phyloP scores from a whole-genome alignment of 352 stramenopile species.

The Pythium utonaiense region DNA sequence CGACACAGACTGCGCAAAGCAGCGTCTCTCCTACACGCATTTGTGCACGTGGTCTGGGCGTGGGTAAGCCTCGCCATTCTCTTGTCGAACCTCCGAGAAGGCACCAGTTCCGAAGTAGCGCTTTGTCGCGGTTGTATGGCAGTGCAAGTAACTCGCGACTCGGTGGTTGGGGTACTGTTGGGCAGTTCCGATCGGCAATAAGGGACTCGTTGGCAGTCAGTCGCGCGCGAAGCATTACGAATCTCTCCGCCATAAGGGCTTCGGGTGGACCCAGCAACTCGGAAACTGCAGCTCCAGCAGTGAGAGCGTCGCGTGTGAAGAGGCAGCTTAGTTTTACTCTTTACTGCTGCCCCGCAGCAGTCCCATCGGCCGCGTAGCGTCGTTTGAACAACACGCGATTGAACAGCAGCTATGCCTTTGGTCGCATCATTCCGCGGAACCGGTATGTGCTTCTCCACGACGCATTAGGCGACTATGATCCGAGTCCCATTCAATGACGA shows the following conservation, averaged over 20 bases:
- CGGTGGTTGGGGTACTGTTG: background rate
- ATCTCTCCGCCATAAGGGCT: background rate
- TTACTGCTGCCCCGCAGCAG: conserved; percentile 23
- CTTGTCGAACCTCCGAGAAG: background rate
- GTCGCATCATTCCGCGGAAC: conserved; percentile 19
- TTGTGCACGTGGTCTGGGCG: background rate
- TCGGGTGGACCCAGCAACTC: conserved; percentile 1
- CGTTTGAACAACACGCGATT: background rate
- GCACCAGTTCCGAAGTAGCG: background rate
- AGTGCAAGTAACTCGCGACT: background rate
- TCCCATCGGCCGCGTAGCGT: background rate
- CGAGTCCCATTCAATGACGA: too few species aligned
- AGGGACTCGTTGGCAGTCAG: background rate
- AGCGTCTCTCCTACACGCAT: background rate
- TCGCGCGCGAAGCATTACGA: conserved; percentile 1
- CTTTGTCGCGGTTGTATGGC: background rate
- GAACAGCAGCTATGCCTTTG: conserved; percentile 11
- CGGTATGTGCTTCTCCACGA: background rate
- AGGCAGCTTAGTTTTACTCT: background rate
- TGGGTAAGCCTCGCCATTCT: background rate
- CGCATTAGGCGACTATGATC: too few species aligned
- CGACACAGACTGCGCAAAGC: conserved; percentile 7
- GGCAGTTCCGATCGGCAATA: too few species aligned
- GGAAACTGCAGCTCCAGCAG: background rate
- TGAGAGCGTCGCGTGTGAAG: background rate